Conservation (phyloP, 257 asterid species). For the Rauvolfia tetraphylla region DNA sequence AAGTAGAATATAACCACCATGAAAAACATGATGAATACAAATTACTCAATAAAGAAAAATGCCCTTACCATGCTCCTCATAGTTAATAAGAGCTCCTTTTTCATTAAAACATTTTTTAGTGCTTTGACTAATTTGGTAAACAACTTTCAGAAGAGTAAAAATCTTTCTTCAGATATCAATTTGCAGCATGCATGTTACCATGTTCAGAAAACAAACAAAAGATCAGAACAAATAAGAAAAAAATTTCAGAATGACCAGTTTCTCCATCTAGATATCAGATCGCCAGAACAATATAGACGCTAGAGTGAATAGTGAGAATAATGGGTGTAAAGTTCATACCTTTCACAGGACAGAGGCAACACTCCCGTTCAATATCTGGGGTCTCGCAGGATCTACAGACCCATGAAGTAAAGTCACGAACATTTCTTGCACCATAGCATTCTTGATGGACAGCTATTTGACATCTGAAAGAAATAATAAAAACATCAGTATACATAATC, state of each 20-base stretch:
- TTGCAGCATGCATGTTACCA: not conserved
- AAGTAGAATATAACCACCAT: not conserved
- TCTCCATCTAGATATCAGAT: not conserved
- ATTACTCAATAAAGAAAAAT: not conserved
- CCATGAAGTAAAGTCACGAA: slow-evolving; percentile 95
- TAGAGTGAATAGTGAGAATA: slow-evolving; percentile 3
- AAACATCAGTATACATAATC: slow-evolving; percentile 20
- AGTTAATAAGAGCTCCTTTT: not conserved
- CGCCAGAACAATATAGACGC: slow-evolving; percentile 3
- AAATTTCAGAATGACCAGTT: not conserved
- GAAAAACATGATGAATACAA: not conserved
- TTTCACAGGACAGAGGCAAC: slow-evolving; percentile 99
- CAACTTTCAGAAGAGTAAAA: not conserved
- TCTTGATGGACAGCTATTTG: slow-evolving; percentile 99
- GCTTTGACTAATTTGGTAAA: not conserved
- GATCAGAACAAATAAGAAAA: no score
- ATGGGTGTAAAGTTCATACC: slow-evolving; percentile 39
- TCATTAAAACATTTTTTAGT: not conserved
- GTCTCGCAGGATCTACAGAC: slow-evolving; percentile 98
- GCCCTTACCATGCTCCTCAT: not conserved
- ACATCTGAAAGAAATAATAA: slow-evolving; percentile 52
- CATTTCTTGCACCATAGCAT: slow-evolving; percentile 97
- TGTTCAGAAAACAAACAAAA: not conserved
- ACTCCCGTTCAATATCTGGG: slow-evolving; percentile 88
- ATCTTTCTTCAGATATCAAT: not conserved